A percentile compares a stretch with the other conserved stretches of the same genome.
phyloP scores from a whole-genome alignment of 495 filamentous ascomycete species.

The Xylaria grammica region DNA sequence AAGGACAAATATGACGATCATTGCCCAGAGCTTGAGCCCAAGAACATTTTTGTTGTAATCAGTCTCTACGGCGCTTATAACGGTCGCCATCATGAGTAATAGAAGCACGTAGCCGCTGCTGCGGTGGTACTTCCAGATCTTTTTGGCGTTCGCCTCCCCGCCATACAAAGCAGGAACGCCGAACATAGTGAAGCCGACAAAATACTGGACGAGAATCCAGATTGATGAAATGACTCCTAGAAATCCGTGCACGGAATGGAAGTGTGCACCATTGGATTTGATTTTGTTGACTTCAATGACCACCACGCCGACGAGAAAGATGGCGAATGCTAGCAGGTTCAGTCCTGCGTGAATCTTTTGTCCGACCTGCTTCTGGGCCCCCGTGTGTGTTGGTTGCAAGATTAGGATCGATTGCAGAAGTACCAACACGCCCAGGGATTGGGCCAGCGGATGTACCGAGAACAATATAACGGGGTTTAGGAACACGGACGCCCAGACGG shows the following conservation, averaged over 20 bases:
- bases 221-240: constrained; percentile 80
- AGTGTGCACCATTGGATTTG: constrained; percentile 63
- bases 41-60: constrained; percentile 65
- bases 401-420: constrained; percentile 80
- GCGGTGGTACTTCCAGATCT: constrained; percentile 88
- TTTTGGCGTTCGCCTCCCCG: constrained; percentile 77
- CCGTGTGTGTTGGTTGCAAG: constrained; percentile 84
- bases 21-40: constrained; percentile 74
- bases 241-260: constrained; percentile 78
- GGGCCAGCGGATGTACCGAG: constrained; percentile 85
- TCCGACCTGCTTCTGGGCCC: constrained; percentile 72
- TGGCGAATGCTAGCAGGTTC: constrained; percentile 65
- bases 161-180: constrained; percentile 74
- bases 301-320: constrained; percentile 68
- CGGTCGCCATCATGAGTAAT: constrained; percentile 70
- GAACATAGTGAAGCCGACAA: constrained; percentile 80
- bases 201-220: constrained; percentile 70
- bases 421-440: constrained; percentile 73
- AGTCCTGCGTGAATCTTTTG: constrained; percentile 71
- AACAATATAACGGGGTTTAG: constrained; percentile 71
- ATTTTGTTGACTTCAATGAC: constrained; percentile 87
- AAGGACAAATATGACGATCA: constrained; percentile 64
- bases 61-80: constrained; percentile 77
- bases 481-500: constrained; percentile 78
- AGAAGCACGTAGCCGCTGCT: constrained; percentile 76